Base-by-base conservation (phyloP, 106 monocot genomes). In the Cymbidium sinense region DNA sequence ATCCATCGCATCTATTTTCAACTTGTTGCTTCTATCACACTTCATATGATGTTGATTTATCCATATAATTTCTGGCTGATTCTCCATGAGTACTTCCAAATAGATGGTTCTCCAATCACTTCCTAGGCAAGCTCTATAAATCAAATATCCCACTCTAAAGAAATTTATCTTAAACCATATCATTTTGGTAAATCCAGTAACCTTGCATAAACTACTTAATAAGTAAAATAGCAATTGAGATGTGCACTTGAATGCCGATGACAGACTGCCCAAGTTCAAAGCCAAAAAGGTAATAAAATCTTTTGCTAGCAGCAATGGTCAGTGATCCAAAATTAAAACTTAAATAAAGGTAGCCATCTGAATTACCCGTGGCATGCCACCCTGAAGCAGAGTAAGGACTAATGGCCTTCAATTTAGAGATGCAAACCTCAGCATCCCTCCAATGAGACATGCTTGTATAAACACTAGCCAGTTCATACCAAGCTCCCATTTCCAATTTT, bases 401-500 rank as follows among this genome's bases (percentile, higher is more conserved):
- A 39, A 87, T 84, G 70, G 73, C 35, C 64, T 82, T 92, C 62
- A 88, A 70, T 61, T 87, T 98, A 19, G 91, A 88, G 34, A 98
- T 70, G 79, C 96, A 98, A 73, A 83, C 76, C 52, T 98, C 96
- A 12, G 88, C 90, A 84, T 98, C 91, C 75, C 79, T 85, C 89
- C 86, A 90, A 50, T 83, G 94, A 17, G 71, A 76, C 88, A 94
- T 88, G 41, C 77, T 78, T 52, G 74, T 87, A 80, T 98, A 98
- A 52, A 91, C 76, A 81, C 79, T 88, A 37, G 86, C 88, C 51
- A 98, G 81, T 83, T 94, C 96, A 88, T 89, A 75, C 96, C 96
- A 98, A 70, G 85, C 84, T 77, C 88, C 87, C 61, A 84, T 82
- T 83, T 90, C 91, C 76, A 93, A 34, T 35, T 79, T 87, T 86